Evolutionary conservation across 345 rosid genomes (phyloP).

Genomic region (Raphanus raphanistrum): DNA sequence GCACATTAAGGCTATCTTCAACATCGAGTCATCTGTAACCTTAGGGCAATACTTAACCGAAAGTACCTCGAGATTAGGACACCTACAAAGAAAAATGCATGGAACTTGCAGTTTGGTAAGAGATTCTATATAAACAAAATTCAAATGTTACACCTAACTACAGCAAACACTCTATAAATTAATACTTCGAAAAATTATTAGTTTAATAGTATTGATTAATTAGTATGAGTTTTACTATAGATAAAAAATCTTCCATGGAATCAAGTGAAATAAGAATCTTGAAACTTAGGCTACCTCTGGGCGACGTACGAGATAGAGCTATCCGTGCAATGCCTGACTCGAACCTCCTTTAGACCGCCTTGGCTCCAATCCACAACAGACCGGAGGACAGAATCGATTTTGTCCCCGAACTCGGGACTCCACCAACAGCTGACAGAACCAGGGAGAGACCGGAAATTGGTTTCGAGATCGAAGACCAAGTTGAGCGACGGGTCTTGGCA

Average conservation of each 20-base stretch:
- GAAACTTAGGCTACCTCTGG: constrained; percentile 45
- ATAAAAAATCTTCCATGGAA: too few relatives aligned
- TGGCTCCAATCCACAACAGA: constrained; percentile 57
- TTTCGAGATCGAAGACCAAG: constrained; percentile 55
- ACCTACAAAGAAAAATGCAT: constrained; percentile 21
- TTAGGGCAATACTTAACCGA: constrained; percentile 57
- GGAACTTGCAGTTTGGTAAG: not conserved
- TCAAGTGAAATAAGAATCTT: too few relatives aligned
- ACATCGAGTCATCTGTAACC: constrained; percentile 51
- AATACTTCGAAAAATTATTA: too few relatives aligned
- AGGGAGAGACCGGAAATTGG: constrained; percentile 41
- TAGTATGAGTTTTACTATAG: too few relatives aligned
- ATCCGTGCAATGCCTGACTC: constrained; percentile 70
- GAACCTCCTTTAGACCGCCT: constrained; percentile 50
- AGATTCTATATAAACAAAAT: not conserved
- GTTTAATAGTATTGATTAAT: too few relatives aligned
- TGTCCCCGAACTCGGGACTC: constrained; percentile 58
- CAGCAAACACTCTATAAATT: too few relatives aligned
- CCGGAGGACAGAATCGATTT: constrained; percentile 57
- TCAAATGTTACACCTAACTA: too few relatives aligned
- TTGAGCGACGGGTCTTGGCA: constrained; percentile 60
- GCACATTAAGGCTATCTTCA: constrained; percentile 53
- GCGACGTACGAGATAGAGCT: constrained; percentile 51
- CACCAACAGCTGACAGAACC: constrained; percentile 53
- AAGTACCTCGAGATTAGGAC: constrained; percentile 60